Base-by-base conservation (phyloP, 441 rosid genomes). In the Gossypium armourianum region DNA sequence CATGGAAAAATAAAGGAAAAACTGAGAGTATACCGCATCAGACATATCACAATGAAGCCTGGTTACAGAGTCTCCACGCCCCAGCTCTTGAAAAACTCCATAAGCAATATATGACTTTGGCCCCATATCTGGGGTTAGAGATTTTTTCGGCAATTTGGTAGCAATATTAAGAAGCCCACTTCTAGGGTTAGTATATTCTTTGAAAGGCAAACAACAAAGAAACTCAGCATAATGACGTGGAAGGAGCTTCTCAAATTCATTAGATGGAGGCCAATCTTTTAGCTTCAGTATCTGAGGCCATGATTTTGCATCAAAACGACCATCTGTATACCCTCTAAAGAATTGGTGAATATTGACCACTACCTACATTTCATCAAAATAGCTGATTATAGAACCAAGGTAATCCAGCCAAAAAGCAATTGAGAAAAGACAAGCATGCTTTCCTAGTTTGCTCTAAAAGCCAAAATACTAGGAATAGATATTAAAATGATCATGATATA, bases 1-100 rank as follows among this genome's bases (percentile, higher is more conserved):
- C 4, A 43, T 12, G n/a, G 12, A 40, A 32, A 62, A 40, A 19
- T 43, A 20, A 63, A 63, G 4, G 19, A 43, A 47, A 70, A 36
- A 6, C 12, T 29, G 23, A 16, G 73, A 23, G 6, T 12, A 23
- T 61, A 91, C 98, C 83, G 91, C 97, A 87, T 93, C 98, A 75
- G 94, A 88, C 90, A 88, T 91, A 83, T 91, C 94, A 76, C 93
- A 91, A 3, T 93, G 98, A 71, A 93, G 94, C 80, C 91, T 91
- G 28, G 96, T 93, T 23, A 91, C 93, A 71, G 98, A 90, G 77
- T 93, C 96, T 58, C 95, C 98, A 71, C 95, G 96, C 45, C 97
- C 97, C 73, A 83, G 82, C 79, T 91, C 98, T 78, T 88, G 75
- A 58, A 71, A 72, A 74, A 80, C 71, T 53, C 97, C 97, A 78